Evolutionary conservation across 306 rosid genomes (phyloP).

Genomic region (Cucurbita moschata): DNA sequence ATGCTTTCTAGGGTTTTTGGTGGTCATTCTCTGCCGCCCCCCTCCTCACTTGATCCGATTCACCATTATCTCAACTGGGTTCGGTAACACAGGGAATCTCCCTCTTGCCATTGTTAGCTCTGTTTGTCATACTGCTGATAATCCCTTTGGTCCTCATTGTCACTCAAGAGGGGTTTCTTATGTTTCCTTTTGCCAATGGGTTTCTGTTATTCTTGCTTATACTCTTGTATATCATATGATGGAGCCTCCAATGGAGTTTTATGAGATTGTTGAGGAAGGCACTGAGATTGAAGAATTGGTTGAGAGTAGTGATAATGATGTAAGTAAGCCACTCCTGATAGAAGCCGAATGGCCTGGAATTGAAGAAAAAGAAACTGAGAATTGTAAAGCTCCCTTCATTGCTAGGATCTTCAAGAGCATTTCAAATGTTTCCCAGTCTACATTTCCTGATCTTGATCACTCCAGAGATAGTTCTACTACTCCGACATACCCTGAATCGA

Average conservation of each 20-base stretch:
- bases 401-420: conserved; percentile 58
- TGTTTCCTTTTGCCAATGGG: conserved; percentile 74
- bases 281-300: conserved; percentile 22
- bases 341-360: conserved; percentile 98
- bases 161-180: conserved; percentile 52
- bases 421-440: conserved; percentile 27
- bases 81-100: conserved; percentile 81
- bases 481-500: conserved; percentile 28
- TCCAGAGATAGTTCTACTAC: conserved; percentile 9
- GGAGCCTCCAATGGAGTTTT: conserved; percentile 71
- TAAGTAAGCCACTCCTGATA: conserved; percentile 59
- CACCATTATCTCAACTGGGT: conserved; percentile 58
- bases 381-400: conserved; percentile 66
- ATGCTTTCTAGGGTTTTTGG: conserved; percentile 47
- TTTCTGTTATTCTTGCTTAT: conserved; percentile 63
- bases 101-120: conserved; percentile 62
- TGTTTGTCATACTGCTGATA: conserved; percentile 42
- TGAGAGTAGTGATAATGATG: conserved; percentile 19
- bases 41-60: conserved; percentile 49
- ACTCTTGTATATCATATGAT: conserved; percentile 90
- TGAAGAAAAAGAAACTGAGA: conserved; percentile 69
- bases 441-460: conserved; percentile 34
- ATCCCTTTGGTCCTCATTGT: conserved; percentile 53
- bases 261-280: conserved; percentile 51
- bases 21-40: conserved; percentile 55